Conservation (phyloP, 768 basidiomycete species). For the Pleurotus eryngii region DNA sequence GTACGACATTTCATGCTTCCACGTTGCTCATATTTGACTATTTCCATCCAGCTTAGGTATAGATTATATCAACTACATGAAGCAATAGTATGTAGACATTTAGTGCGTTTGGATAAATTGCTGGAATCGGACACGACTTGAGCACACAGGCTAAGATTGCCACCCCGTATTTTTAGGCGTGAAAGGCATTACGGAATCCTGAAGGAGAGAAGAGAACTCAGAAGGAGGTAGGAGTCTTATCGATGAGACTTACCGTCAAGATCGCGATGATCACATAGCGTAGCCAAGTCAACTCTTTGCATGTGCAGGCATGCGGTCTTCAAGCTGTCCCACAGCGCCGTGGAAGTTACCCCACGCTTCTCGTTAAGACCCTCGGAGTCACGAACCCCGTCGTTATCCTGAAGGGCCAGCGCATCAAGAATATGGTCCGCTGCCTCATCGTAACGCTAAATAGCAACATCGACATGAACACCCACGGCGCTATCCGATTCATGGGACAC, state of each 20-base stretch:
- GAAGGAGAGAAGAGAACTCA: not conserved
- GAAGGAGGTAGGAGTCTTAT: not conserved
- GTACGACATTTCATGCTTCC: not conserved
- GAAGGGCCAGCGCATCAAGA: slow-evolving; percentile 83
- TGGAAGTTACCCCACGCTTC: slow-evolving; percentile 69
- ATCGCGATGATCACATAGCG: slow-evolving; percentile 69
- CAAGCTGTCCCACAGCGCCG: slow-evolving; percentile 84
- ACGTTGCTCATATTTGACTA: too few relatives aligned
- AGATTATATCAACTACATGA: not conserved
- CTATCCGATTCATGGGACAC: slow-evolving; percentile 19
- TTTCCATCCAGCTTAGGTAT: not conserved
- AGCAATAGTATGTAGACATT: too few relatives aligned
- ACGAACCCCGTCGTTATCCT: slow-evolving; percentile 79
- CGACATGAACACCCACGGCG: slow-evolving; percentile 3
- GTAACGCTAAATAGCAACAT: slow-evolving; percentile 54
- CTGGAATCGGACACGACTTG: not conserved
- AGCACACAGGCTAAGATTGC: not conserved
- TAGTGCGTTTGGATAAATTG: not conserved
- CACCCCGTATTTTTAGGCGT: not conserved
- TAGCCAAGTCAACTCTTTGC: slow-evolving; percentile 72
- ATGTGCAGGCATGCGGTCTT: slow-evolving; percentile 81
- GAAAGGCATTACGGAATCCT: slow-evolving; percentile 31
- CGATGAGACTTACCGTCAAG: slow-evolving; percentile 46
- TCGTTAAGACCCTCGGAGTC: slow-evolving; percentile 42
- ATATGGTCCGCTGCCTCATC: slow-evolving; percentile 86